Evolutionary conservation across 2,329 filamentous ascomycete genomes (phyloP), one percentile per base, ranked within the genome.

Genomic region (Paraphoma chrysanthemicola): DNA sequence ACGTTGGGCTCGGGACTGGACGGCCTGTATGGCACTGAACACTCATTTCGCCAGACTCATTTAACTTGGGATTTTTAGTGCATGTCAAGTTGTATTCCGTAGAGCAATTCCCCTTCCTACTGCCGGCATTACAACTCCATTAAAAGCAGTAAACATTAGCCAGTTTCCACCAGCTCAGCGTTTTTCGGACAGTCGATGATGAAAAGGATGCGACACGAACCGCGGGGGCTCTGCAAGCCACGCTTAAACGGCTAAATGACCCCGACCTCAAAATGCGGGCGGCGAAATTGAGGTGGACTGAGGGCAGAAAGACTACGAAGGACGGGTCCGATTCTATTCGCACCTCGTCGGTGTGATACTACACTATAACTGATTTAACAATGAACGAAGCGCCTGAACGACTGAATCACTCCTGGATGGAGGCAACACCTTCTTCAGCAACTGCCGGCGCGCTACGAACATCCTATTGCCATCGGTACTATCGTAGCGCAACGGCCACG

Each of bases 201-300:
- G 53, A 36, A 42, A 11, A 23, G 16, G 31, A 51, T 49, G 43
- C 44, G 30, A 14, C 41, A 23, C 52, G 33, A 52, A 44, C 48
- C 43, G 54, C 39, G 49, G 36, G 51, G 53, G 42, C 44, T 44
- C 41, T 39, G 36, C 44, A 42, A 29, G n/a, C 56, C 44, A 63
- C 64, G 69, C 64, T 67, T 72, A 72, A 73, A 72, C 66, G 70
- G 70, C 63, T 72, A 72, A 73, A 72, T 62, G 41, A 41, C 39
- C 41, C 38, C 36, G 38, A 56, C 42, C 48, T 50, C n/a, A 10
- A 5, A 36, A 8, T 41, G 8, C 28, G 45, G 44, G 53, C 49
- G 44, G 38, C 23, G 45, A 53, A 53, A 43, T 42, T 46, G 23
- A 5, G 47, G 23, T 16, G 33, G 38, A 49, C 12, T 42, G 47